Evolutionary conservation across 768 basidiomycete species (phyloP).

Genomic region (Tulasnella sp.): DNA sequence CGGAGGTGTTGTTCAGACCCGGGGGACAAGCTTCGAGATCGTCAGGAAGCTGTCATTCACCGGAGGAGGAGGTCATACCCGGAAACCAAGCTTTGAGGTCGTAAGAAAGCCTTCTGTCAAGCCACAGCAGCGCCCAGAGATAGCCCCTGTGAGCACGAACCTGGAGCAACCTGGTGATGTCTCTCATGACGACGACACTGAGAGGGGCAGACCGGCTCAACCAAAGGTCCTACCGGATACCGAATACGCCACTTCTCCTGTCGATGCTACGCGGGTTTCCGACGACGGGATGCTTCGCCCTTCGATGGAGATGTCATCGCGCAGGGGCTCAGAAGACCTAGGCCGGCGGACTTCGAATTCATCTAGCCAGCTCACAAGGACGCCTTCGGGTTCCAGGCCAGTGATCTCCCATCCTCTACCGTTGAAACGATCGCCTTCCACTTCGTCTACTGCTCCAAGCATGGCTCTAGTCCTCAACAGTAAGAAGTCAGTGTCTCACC

Average conservation of each 20-base stretch:
- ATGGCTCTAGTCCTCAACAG: background rate
- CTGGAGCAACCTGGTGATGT: background rate
- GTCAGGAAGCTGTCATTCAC: constrained; percentile 1
- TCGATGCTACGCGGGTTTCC: background rate
- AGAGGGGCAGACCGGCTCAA: background rate
- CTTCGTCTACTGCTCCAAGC: background rate
- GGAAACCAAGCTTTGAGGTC: constrained; percentile 10
- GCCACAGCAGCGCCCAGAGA: too few species aligned
- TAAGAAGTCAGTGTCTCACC: constrained; percentile 10
- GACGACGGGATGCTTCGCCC: background rate
- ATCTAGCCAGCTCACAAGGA: constrained; percentile 1
- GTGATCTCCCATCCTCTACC: constrained; percentile 9
- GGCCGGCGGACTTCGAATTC: too few species aligned
- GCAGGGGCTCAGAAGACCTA: too few species aligned
- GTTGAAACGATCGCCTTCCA: constrained; percentile 5
- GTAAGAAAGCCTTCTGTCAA: background rate
- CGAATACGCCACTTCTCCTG: background rate
- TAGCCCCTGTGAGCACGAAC: too few species aligned
- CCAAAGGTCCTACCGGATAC: background rate
- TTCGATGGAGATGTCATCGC: constrained; percentile 4
- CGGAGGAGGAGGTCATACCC: background rate
- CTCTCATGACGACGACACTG: background rate
- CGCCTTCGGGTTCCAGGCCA: background rate
- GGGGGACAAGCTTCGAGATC: constrained; percentile 6
- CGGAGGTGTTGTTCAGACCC: background rate